These are phyloP conservation scores for Holtermanniella nyarrowii DNA, from an alignment of 768 basidiomycete species.

Conservation along the genomic window DNA sequence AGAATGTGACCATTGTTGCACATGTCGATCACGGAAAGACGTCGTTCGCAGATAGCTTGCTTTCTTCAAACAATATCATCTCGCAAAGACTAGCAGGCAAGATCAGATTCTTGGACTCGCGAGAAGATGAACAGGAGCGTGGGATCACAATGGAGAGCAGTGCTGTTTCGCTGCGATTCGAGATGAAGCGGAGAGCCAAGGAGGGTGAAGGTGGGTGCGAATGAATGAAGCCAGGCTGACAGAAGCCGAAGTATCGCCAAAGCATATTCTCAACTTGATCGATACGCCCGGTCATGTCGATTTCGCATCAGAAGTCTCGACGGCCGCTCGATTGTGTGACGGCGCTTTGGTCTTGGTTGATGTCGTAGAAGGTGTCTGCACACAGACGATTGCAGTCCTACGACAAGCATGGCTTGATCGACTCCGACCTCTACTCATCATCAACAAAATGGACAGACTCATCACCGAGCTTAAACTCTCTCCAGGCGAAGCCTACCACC, in stretches of 20 bases:
- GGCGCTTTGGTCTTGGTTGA: constrained; percentile 89
- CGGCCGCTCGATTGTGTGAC: constrained; percentile 84
- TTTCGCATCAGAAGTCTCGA: constrained; percentile 93
- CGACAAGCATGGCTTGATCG: constrained; percentile 88
- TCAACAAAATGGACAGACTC: constrained; percentile 92
- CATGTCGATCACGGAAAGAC: constrained; percentile 74
- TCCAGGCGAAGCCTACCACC: constrained; percentile 86
- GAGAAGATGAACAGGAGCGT: constrained; percentile 93
- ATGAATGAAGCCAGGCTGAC: not conserved
- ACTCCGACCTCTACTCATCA: constrained; percentile 79
- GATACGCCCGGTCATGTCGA: constrained; percentile 99
- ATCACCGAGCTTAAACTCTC: constrained; percentile 86
- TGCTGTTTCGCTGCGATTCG: constrained; percentile 81
- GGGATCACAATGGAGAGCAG: constrained; percentile 99
- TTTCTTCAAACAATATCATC: constrained; percentile 97
- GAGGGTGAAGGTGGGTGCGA: constrained; percentile 26
- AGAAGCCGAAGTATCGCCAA: constrained; percentile 46
- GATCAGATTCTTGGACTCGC: constrained; percentile 84
- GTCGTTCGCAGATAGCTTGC: constrained; percentile 68
- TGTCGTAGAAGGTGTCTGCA: constrained; percentile 95
- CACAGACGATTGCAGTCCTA: constrained; percentile 94
- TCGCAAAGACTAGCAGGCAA: constrained; percentile 90
- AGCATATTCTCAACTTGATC: constrained; percentile 86
- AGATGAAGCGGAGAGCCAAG: constrained; percentile 51
- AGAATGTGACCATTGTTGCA: constrained; percentile 50